A percentile compares a stretch with the other conserved stretches of the same genome.
Evolutionary conservation across 2,329 filamentous ascomycete species (phyloP).

Genomic region (Hirsutella minnesotensis): DNA sequence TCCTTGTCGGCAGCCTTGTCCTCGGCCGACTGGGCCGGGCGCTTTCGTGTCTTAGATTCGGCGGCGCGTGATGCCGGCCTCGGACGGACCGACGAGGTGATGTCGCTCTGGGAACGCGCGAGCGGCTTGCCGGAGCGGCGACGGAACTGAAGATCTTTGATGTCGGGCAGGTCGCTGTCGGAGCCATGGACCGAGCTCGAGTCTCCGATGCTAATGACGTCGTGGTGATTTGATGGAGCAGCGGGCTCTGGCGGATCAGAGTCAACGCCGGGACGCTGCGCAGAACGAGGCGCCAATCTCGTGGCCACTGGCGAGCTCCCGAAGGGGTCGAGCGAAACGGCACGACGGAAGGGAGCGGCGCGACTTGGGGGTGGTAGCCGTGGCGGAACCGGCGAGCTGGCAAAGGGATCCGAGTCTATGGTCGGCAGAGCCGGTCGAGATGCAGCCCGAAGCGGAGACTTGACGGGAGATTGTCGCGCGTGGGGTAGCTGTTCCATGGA

Average conservation of each 20-base stretch:
- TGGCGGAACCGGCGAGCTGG: conserved; percentile 17
- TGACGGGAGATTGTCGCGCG: not conserved
- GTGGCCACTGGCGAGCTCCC: conserved; percentile 3
- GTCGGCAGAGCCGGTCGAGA: conserved; percentile 1
- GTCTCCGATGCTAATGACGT: conserved; percentile 23
- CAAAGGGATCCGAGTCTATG: conserved; percentile 20
- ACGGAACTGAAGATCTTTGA: conserved; percentile 26
- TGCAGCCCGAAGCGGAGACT: not conserved
- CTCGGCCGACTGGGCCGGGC: not conserved
- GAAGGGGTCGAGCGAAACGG: conserved; percentile 8
- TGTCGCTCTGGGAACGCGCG: conserved; percentile 20
- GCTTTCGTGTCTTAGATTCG: not conserved
- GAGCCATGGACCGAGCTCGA: conserved; percentile 18
- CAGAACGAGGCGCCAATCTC: not conserved
- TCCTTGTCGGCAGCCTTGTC: conserved; percentile 33
- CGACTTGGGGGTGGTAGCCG: not conserved
- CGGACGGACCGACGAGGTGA: conserved; percentile 3
- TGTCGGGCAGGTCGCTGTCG: conserved; percentile 38
- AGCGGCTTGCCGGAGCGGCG: conserved; percentile 7
- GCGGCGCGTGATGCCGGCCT: not conserved
- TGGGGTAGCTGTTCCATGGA: conserved; percentile 13
- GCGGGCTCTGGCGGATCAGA: not conserved
- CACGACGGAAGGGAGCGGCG: conserved; percentile 1
- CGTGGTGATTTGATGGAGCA: not conserved
- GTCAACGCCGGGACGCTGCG: not conserved